Evolutionary conservation across 164 flowering plant species (phyloP).

Genomic region (Pachysandra terminalis): DNA sequence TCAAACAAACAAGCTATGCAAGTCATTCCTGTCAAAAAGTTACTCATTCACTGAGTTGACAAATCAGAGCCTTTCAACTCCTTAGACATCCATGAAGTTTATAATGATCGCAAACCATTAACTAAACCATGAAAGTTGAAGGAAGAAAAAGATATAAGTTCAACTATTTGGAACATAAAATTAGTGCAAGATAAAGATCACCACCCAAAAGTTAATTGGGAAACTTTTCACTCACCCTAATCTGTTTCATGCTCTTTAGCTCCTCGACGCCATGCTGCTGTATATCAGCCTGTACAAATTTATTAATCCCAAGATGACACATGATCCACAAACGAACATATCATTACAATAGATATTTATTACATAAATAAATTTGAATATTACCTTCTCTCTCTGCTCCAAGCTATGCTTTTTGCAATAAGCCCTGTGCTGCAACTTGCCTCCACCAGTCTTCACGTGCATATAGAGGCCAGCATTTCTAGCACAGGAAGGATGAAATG

Average conservation of each 20-base stretch:
- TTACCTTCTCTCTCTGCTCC: slow-evolving; percentile 87
- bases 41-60: neutral
- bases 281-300: slow-evolving; percentile 57
- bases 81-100: neutral
- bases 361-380: slow-evolving; percentile 3
- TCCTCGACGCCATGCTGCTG: slow-evolving; percentile 75
- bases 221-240: slow-evolving; percentile 57
- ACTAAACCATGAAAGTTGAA: neutral
- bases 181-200: neutral
- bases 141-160: neutral
- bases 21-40: too few relatives aligned
- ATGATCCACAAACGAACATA: neutral
- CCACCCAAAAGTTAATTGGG: neutral
- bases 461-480: slow-evolving; percentile 72
- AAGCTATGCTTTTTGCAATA: slow-evolving; percentile 87
- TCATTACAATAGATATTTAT: neutral
- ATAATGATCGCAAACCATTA: too few relatives aligned
- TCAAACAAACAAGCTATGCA: neutral
- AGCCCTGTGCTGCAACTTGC: slow-evolving; percentile 81
- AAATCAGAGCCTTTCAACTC: neutral
- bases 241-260: slow-evolving; percentile 62
- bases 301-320: slow-evolving; percentile 4
- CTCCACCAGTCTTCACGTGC: slow-evolving; percentile 54
- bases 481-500: slow-evolving; percentile 93
- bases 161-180: neutral